A percentile compares a stretch with the other conserved stretches of the same genome.
phyloP scores from a whole-genome alignment of 73 alveolate genomes.

The Effrenium voratum region DNA sequence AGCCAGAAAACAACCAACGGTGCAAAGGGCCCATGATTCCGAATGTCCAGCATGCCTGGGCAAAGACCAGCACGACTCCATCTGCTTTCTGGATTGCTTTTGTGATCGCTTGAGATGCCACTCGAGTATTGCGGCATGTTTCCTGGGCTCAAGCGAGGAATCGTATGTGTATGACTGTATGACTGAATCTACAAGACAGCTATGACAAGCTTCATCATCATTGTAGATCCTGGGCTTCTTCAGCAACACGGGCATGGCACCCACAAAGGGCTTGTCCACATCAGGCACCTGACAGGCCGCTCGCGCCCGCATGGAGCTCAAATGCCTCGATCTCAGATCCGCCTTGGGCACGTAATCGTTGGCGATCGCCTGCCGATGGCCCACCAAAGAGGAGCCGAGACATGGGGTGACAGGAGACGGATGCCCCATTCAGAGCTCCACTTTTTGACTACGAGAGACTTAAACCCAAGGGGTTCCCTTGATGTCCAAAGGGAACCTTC shows the following conservation, averaged over 20 bases:
- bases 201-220: conserved; percentile 7
- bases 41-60: conserved; percentile 66
- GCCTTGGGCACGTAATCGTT: neutral
- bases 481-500: no score
- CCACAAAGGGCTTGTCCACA: conserved; percentile 60
- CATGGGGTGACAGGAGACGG: neutral
- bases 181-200: no score
- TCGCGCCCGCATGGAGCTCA: neutral
- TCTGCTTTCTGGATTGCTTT: conserved; percentile 44
- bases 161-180: no score
- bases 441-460: neutral
- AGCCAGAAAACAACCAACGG: no score
- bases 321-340: neutral
- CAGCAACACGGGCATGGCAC: conserved; percentile 59
- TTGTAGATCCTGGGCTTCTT: conserved; percentile 61
- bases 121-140: conserved; percentile 50
- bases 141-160: neutral
- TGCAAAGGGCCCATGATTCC: no score
- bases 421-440: neutral
- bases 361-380: neutral
- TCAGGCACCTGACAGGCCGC: conserved; percentile 80
- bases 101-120: conserved; percentile 53
- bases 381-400: neutral
- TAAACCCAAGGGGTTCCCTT: neutral
- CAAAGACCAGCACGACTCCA: conserved; percentile 48